Evolutionary conservation across 2,329 filamentous ascomycete species (phyloP).

Genomic region (Paecilomyces dactylethromorphus): DNA sequence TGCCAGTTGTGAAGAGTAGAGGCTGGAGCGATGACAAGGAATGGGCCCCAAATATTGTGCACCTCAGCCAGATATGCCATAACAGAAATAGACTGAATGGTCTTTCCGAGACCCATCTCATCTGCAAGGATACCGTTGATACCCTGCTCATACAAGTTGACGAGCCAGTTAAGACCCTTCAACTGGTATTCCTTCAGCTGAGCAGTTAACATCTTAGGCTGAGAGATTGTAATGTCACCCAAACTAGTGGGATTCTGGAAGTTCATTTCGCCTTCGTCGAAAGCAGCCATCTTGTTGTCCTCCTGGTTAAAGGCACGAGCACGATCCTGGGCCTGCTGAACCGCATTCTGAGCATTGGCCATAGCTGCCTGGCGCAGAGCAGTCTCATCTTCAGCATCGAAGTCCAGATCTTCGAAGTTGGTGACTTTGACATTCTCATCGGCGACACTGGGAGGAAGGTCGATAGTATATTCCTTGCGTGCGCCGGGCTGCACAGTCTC

Average conservation of each 20-base stretch:
- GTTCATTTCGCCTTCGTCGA: constrained; percentile 97
- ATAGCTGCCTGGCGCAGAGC: constrained; percentile 75
- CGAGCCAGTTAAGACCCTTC: constrained; percentile 98
- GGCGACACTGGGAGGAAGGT: constrained; percentile 42
- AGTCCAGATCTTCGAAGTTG: constrained; percentile 89
- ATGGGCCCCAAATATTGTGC: constrained; percentile 97
- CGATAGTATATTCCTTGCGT: constrained; percentile 35
- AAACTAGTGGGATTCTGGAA: constrained; percentile 97
- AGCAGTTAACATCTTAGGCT: constrained; percentile 87
- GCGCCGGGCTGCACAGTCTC: constrained; percentile 29
- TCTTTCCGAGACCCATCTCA: constrained; percentile 99
- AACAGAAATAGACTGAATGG: constrained; percentile 96
- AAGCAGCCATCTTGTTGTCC: constrained; percentile 59
- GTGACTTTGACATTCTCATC: constrained; percentile 67
- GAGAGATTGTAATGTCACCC: constrained; percentile 87
- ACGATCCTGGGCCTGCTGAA: constrained; percentile 88
- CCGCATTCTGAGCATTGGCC: constrained; percentile 92
- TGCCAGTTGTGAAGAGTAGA: constrained; percentile 99
- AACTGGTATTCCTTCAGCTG: constrained; percentile 98
- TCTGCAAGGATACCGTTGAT: constrained; percentile 99
- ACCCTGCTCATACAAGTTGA: constrained; percentile 97
- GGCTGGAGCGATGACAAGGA: constrained; percentile 90
- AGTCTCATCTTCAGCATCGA: constrained; percentile 89
- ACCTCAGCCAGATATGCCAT: constrained; percentile 98
- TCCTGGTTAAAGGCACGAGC: constrained; percentile 86